Conservation (phyloP, 2,329 filamentous ascomycete genomes). For the Paecilomyces fulvus region DNA sequence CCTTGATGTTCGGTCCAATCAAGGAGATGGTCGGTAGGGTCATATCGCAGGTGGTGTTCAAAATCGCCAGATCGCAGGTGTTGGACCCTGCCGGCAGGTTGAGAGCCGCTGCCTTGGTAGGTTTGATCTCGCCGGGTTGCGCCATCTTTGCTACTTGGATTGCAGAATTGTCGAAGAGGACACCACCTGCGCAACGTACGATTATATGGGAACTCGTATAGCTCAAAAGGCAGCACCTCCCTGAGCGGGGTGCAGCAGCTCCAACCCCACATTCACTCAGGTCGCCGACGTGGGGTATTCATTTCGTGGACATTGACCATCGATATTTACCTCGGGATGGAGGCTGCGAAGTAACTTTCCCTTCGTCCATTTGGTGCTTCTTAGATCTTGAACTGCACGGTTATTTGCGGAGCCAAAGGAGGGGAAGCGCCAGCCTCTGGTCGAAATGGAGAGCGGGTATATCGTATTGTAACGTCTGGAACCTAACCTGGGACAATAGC, state of each 20-base stretch:
- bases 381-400: neutral
- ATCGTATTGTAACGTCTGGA: neutral
- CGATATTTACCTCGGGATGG: neutral
- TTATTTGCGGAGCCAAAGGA: neutral
- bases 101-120: constrained; percentile 1
- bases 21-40: constrained; percentile 10
- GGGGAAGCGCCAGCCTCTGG: neutral
- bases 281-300: neutral
- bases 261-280: neutral
- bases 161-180: neutral
- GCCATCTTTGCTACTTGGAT: neutral
- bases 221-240: neutral
- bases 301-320: neutral
- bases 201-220: neutral
- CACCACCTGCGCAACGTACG: neutral
- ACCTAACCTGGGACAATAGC: neutral
- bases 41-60: constrained; percentile 15
- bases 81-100: constrained; percentile 7
- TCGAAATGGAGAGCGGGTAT: neutral
- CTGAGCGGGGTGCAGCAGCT: neutral
- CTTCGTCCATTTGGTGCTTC: neutral
- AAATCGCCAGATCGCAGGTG: constrained; percentile 10
- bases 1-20: constrained; percentile 12
- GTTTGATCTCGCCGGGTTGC: neutral
- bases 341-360: neutral